Evolutionary conservation across 2,329 filamentous ascomycete species (phyloP).

Genomic region (Leptographium radiaticola): DNA sequence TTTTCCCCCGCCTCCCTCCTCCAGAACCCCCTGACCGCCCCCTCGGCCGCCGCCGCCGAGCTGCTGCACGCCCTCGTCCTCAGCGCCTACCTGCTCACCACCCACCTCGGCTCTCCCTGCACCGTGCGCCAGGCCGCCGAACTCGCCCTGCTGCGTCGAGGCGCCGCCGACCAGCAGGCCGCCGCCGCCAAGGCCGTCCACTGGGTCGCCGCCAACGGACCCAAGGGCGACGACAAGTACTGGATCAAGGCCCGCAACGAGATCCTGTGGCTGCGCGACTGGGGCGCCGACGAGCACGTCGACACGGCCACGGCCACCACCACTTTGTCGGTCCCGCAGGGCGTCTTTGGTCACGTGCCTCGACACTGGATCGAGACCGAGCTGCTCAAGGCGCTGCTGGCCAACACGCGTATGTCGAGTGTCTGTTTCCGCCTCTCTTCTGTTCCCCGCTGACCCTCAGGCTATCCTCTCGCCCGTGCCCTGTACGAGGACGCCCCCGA

Average conservation of each 20-base stretch:
- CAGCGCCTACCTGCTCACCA: slow-evolving; percentile 41
- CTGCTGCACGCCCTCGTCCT: slow-evolving; percentile 51
- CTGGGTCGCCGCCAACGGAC: slow-evolving; percentile 31
- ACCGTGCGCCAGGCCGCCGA: slow-evolving; percentile 44
- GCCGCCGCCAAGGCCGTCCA: slow-evolving; percentile 48
- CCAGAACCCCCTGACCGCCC: slow-evolving; percentile 52
- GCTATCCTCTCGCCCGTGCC: slow-evolving; percentile 48
- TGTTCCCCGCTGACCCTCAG: slow-evolving; percentile 21
- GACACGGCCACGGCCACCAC: slow-evolving; percentile 8
- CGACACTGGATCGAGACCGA: slow-evolving; percentile 54
- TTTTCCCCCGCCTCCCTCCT: slow-evolving; percentile 42
- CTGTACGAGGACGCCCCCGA: slow-evolving; percentile 43
- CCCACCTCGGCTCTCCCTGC: slow-evolving; percentile 27
- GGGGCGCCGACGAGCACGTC: slow-evolving; percentile 41
- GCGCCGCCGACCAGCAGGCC: slow-evolving; percentile 49
- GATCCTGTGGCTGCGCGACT: slow-evolving; percentile 61
- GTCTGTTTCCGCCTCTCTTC: background rate
- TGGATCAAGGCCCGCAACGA: slow-evolving; percentile 51
- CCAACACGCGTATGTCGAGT: slow-evolving; percentile 44
- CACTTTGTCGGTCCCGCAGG: slow-evolving; percentile 19
- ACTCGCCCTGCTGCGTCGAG: slow-evolving; percentile 49
- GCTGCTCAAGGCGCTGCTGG: slow-evolving; percentile 54
- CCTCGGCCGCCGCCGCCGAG: slow-evolving; percentile 38
- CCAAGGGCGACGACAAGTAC: slow-evolving; percentile 48
- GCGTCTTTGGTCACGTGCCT: slow-evolving; percentile 47